Percentiles rank a stretch among this genome's conserved stretches.
Evolutionary conservation across 441 rosid genomes (phyloP).

Genomic region (Erodium texanum): DNA sequence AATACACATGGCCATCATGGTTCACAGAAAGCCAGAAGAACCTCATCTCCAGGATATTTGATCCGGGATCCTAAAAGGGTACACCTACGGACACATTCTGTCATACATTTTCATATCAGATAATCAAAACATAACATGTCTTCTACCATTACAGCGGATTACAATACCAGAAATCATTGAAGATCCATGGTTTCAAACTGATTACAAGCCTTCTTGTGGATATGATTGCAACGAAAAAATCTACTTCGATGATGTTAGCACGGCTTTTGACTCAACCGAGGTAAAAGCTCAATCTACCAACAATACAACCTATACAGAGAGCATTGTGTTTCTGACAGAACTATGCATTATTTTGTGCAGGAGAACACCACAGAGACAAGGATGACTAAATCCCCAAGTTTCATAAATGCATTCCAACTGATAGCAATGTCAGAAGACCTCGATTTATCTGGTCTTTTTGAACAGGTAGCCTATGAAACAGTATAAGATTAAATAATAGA

Average conservation of each 20-base stretch:
- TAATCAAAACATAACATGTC: neutral
- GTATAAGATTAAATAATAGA: conserved; percentile 8
- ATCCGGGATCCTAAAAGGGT: conserved; percentile 62
- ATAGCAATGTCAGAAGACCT: conserved; percentile 90
- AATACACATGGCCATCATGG: conserved; percentile 52
- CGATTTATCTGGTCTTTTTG: conserved; percentile 82
- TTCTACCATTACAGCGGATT: conserved; percentile 43
- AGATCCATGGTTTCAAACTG: conserved; percentile 63
- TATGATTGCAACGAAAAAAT: conserved; percentile 29
- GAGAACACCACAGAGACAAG: conserved; percentile 13
- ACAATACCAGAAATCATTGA: conserved; percentile 54
- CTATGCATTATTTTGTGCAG: too few relatives aligned
- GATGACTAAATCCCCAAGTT: conserved; percentile 36
- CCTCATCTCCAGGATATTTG: conserved; percentile 64
- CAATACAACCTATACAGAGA: too few relatives aligned
- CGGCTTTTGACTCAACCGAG: conserved; percentile 49
- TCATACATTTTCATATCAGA: conserved; percentile 1
- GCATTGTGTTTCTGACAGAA: too few relatives aligned
- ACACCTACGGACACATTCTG: conserved; percentile 2
- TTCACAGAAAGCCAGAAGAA: conserved; percentile 52
- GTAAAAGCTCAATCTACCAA: too few relatives aligned
- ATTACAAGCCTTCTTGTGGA: conserved; percentile 49
- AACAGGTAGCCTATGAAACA: conserved; percentile 35
- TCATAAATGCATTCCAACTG: conserved; percentile 82
- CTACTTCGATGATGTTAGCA: conserved; percentile 41